These are phyloP conservation scores for Colletotrichum phormii DNA, from an alignment of 2,329 filamentous ascomycete genomes.

Conservation along the genomic window DNA sequence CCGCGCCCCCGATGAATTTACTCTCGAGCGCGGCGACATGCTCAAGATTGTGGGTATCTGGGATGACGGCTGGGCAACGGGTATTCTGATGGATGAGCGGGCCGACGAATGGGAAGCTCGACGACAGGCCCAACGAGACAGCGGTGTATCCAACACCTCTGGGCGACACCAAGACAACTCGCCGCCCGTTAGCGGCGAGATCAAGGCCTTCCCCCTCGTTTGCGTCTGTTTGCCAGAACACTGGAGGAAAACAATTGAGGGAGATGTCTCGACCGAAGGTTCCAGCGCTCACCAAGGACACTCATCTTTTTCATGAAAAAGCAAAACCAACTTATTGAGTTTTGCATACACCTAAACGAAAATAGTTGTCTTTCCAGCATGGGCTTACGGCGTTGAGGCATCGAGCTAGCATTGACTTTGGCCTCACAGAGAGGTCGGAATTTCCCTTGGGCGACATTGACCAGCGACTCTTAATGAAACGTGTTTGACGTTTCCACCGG, in stretches of 20 bases:
- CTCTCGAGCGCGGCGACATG: constrained; percentile 95
- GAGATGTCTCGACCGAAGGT: constrained; percentile 78
- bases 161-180: constrained; percentile 67
- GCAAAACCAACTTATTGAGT: constrained; percentile 37
- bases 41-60: constrained; percentile 98
- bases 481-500: constrained; percentile 22
- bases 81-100: constrained; percentile 82
- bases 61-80: constrained; percentile 99
- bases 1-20: constrained; percentile 91
- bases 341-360: constrained; percentile 40
- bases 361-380: constrained; percentile 45
- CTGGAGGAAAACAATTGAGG: constrained; percentile 97
- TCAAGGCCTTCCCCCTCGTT: constrained; percentile 97
- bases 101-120: constrained; percentile 90
- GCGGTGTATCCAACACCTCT: constrained; percentile 88
- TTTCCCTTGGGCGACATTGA: background rate
- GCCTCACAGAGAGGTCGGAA: constrained; percentile 1
- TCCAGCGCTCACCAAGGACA: constrained; percentile 55
- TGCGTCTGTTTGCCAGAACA: constrained; percentile 96
- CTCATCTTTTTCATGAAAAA: constrained; percentile 43
- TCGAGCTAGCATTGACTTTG: constrained; percentile 29
- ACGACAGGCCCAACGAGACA: constrained; percentile 85
- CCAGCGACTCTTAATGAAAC: constrained; percentile 18
- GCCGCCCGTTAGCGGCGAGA: constrained; percentile 79
- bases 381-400: constrained; percentile 52